Evolutionary conservation across 169 alveolate species (phyloP).

Genomic region (Plasmodium cynomolgi): DNA sequence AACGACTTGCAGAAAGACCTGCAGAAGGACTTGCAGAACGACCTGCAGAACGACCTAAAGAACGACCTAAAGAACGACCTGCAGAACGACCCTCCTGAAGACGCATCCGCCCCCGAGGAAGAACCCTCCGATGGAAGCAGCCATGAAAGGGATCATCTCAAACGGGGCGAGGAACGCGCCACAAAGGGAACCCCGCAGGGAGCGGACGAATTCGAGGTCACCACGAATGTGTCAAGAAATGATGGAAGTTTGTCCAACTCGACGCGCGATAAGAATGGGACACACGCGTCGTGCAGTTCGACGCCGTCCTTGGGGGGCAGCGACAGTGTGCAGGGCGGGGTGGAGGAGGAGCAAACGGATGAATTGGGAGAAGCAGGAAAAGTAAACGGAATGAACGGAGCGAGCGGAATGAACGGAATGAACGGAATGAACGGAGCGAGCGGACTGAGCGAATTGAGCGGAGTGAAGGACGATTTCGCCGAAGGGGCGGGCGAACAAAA

Average conservation of each 20-base stretch:
- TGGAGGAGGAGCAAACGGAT: slow-evolving; percentile 4
- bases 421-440: not conserved
- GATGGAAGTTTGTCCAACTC: not conserved
- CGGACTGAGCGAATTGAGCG: not conserved
- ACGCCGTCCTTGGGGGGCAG: not conserved
- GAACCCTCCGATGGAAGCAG: not conserved
- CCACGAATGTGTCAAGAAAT: not conserved
- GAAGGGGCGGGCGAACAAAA: not conserved
- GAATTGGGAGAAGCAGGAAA: not conserved
- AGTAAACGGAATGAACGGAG: not conserved
- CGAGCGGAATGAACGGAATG: not conserved
- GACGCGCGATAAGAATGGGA: not conserved
- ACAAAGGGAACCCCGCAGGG: not conserved
- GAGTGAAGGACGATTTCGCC: not conserved
- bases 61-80: not conserved
- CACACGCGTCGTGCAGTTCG: not conserved
- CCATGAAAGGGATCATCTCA: not conserved
- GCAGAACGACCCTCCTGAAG: not conserved
- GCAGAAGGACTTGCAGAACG: no score
- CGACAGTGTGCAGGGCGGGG: not conserved
- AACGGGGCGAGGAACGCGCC: not conserved
- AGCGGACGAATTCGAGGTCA: not conserved
- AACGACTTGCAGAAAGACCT: no score
- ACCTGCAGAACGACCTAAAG: no score
- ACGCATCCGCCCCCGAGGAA: not conserved